Evolutionary conservation across 2,329 filamentous ascomycete species (phyloP), one percentile per base, ranked within the genome.

Genomic region (Cladosporium sp.): DNA sequence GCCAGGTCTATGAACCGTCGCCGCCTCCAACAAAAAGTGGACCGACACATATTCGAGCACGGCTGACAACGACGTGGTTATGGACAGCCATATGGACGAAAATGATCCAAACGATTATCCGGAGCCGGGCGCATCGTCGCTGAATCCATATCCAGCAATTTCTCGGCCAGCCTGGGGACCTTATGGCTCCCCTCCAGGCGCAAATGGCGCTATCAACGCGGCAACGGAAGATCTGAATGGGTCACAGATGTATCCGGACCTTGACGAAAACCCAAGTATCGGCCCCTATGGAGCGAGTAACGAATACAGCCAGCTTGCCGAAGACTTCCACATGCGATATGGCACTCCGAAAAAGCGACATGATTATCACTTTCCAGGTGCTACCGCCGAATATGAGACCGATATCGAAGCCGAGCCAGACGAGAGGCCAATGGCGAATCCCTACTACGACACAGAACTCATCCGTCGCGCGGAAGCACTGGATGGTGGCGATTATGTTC

Each of bases 271-370:
- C 16, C 26, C 43, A 18, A 63, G 32, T 8, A 51, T 51, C 4
- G 60, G 51, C 30, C 60, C 60, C 6, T 63, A 63, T 7, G 60
- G 60, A 14, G 60, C 60, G 7, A 63, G 60, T n/a, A 63, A 63
- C 32, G 49, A 63, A 18, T 63, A 63, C 34, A 63, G 30, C 18
- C 59, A 59, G 39, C 48, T 65, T 36, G 66, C 67, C 10, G 61
- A 66, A 21, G 53, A 69, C 18, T 69, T 69, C 21, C 67, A 68
- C 23, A 61, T 64, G 58, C 60, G 36, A 46, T 56, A 63, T 25
- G 60, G 60, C 6, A 43, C 34, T n/a, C 60, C 60, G 18, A 34
- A 56, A 21, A 54, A 63, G 18, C 48, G 60, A 14, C 49, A 63
- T 3, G 51, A 30, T 36, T 63, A 63, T 26, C 60, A 63, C 32